These are phyloP conservation scores for Pisolithus microcarpus DNA, from an alignment of 768 basidiomycete genomes.

Conservation along the genomic window DNA sequence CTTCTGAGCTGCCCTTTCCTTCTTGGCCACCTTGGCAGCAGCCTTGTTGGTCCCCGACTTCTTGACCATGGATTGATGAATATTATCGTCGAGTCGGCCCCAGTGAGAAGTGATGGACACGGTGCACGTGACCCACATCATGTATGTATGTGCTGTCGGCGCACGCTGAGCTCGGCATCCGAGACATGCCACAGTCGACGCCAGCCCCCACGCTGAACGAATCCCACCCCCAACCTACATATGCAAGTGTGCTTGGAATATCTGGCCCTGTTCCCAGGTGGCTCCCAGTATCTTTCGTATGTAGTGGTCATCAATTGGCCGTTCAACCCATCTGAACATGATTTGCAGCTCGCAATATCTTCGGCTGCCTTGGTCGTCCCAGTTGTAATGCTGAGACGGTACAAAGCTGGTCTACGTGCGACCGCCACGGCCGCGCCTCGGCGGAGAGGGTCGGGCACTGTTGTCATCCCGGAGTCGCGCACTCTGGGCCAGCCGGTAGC, in stretches of 20 bases:
- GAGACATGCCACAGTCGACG: not conserved
- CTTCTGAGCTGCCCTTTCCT: constrained; percentile 60
- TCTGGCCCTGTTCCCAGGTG: constrained; percentile 18
- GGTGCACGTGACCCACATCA: not conserved
- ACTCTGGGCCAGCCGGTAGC: not conserved
- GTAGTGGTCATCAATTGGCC: not conserved
- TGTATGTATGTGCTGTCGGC: not conserved
- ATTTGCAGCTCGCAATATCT: constrained; percentile 8
- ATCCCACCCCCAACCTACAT: not conserved
- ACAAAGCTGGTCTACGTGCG: constrained; percentile 1
- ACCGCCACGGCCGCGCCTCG: constrained; percentile 3
- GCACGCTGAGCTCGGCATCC: not conserved
- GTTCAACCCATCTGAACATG: not conserved
- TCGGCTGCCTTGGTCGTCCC: constrained; percentile 9
- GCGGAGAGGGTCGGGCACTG: constrained; percentile 3
- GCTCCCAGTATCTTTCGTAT: constrained; percentile 26
- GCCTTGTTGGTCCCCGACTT: constrained; percentile 22
- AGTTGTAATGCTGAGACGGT: constrained; percentile 8
- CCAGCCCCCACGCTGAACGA: not conserved
- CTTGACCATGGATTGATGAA: constrained; percentile 11
- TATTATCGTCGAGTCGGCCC: not conserved
- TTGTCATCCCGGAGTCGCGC: not conserved
- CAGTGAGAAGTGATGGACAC: too few species aligned
- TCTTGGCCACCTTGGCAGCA: constrained; percentile 55
- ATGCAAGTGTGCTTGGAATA: not conserved